Conservation (phyloP, 192 early-diverging fungal genomes). For the Hyaloraphidium curvatum region DNA sequence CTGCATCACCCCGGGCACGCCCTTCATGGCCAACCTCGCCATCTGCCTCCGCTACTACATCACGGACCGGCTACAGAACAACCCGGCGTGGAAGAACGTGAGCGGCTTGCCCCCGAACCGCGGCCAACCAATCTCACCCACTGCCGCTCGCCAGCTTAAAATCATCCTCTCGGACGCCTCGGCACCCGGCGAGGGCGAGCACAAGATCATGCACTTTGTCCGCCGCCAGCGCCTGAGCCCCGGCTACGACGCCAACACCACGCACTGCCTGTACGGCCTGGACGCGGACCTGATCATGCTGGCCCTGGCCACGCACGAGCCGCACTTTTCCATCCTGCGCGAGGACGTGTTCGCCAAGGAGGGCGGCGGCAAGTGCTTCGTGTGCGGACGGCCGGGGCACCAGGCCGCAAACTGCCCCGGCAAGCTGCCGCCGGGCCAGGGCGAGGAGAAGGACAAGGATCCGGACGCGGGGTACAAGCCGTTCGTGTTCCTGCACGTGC, state of each 20-base stretch:
- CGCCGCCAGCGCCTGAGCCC: slow-evolving; percentile 1
- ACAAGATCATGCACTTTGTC: slow-evolving; percentile 8
- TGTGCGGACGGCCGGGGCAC: slow-evolving; percentile 1
- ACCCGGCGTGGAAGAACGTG: slow-evolving; percentile 3
- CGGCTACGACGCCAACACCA: slow-evolving; percentile 6
- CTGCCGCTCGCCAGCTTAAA: not conserved
- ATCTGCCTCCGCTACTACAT: slow-evolving; percentile 6
- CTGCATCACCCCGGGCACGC: slow-evolving; percentile 83
- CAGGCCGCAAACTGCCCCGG: not conserved
- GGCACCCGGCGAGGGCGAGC: slow-evolving; percentile 7
- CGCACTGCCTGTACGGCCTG: slow-evolving; percentile 5
- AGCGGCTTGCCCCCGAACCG: not conserved
- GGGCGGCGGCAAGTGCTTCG: slow-evolving; percentile 3
- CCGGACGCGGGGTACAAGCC: slow-evolving; percentile 27
- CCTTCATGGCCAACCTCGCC: slow-evolving; percentile 8
- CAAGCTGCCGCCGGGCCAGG: slow-evolving; percentile 11
- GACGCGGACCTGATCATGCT: slow-evolving; percentile 10
- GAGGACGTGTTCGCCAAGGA: slow-evolving; percentile 6
- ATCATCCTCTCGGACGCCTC: slow-evolving; percentile 25
- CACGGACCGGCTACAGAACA: slow-evolving; percentile 3
- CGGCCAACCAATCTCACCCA: not conserved
- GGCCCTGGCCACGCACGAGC: slow-evolving; percentile 6
- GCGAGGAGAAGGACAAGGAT: slow-evolving; percentile 29
- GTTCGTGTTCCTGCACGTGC: slow-evolving; percentile 73
- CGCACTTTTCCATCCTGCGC: slow-evolving; percentile 6